A percentile compares a stretch with the other conserved stretches of the same genome.
Evolutionary conservation across 2,329 filamentous ascomycete genomes (phyloP).

Genomic region (Alternaria sp.): DNA sequence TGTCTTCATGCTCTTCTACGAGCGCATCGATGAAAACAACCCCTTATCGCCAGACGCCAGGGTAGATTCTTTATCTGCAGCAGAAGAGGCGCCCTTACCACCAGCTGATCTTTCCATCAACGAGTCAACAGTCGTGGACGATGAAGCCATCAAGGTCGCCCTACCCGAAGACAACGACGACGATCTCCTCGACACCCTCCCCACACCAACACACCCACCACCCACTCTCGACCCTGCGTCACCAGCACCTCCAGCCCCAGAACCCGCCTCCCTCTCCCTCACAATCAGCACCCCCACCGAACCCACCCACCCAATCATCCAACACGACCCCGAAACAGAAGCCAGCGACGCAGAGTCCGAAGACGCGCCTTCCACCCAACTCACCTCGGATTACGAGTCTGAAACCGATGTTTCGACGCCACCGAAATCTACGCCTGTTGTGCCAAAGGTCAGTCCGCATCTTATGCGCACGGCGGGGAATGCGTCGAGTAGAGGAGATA

Average conservation of each 20-base stretch:
- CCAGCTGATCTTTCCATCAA: constrained; percentile 3
- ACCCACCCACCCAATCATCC: neutral
- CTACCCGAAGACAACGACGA: constrained; percentile 29
- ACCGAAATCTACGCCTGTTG: neutral
- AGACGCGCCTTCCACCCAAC: constrained; percentile 28
- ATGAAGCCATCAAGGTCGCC: constrained; percentile 20
- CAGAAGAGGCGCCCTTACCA: constrained; percentile 28
- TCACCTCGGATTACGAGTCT: constrained; percentile 29
- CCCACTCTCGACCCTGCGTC: neutral
- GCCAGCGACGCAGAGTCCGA: constrained; percentile 32
- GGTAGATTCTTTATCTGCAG: neutral
- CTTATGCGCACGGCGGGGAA: constrained; percentile 39
- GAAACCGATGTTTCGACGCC: constrained; percentile 3
- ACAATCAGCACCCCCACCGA: neutral
- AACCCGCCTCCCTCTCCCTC: neutral
- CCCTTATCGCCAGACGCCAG: neutral
- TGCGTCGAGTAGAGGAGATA: constrained; percentile 16
- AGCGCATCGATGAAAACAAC: constrained; percentile 61
- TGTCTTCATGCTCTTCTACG: constrained; percentile 98
- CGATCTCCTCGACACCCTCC: constrained; percentile 11
- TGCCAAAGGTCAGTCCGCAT: constrained; percentile 23
- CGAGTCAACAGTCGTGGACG: neutral
- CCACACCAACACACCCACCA: neutral
- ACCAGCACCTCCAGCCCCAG: neutral
- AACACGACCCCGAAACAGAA: constrained; percentile 11